Conservation (phyloP, 2,329 filamentous ascomycete genomes). For the Cadophora luteo-olivacea region DNA sequence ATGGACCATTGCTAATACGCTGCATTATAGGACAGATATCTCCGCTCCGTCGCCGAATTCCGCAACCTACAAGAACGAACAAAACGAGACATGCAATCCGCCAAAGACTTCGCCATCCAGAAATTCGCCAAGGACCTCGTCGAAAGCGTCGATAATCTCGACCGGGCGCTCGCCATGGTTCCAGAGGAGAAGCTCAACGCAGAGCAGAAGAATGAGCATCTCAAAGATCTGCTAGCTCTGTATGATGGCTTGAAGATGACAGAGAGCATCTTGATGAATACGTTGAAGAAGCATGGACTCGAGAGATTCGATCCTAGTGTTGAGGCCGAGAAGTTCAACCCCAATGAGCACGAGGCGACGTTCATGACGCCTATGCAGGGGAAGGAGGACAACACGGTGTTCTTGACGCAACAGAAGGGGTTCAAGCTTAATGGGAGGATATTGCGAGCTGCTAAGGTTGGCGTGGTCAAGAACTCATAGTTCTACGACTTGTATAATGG, state of each 20-base stretch:
- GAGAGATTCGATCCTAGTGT: constrained; percentile 81
- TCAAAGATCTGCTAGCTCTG: constrained; percentile 78
- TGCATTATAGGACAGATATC: constrained; percentile 81
- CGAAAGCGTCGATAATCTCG: constrained; percentile 95
- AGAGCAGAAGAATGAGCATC: constrained; percentile 56
- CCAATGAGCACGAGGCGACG: constrained; percentile 94
- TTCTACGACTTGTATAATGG: neutral
- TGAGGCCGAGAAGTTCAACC: constrained; percentile 86
- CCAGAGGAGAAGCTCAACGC: constrained; percentile 73
- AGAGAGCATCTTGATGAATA: constrained; percentile 83
- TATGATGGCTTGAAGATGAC: constrained; percentile 96
- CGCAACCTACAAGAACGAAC: constrained; percentile 97
- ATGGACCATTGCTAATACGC: constrained; percentile 12
- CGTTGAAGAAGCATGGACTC: constrained; percentile 91
- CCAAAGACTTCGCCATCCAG: constrained; percentile 93
- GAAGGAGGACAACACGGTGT: constrained; percentile 90
- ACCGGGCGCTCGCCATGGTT: constrained; percentile 85
- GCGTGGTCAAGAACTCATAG: constrained; percentile 81
- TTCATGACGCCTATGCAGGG: constrained; percentile 89
- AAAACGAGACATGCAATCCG: constrained; percentile 84
- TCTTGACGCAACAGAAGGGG: constrained; percentile 93
- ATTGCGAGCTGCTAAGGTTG: constrained; percentile 91
- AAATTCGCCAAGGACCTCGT: constrained; percentile 93
- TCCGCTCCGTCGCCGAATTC: constrained; percentile 94
- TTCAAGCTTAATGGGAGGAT: constrained; percentile 92